phyloP scores from a whole-genome alignment of 495 filamentous ascomycete genomes.

The Lentithecium fluviatile region DNA sequence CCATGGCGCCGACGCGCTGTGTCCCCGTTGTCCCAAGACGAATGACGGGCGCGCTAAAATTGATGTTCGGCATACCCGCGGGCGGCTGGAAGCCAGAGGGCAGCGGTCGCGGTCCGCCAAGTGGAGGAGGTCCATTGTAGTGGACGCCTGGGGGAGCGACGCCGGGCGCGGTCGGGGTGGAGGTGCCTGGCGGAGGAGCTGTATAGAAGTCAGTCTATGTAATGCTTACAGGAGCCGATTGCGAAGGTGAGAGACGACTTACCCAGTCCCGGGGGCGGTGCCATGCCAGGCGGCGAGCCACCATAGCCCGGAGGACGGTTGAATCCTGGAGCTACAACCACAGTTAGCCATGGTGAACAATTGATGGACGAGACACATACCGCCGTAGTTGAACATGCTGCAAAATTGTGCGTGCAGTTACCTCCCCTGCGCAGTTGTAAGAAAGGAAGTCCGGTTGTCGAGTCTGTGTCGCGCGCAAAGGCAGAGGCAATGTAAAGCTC shows the following conservation, averaged over 20 bases:
- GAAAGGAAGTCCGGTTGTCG: background rate
- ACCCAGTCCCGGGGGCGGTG: conserved; percentile 85
- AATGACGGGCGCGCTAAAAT: conserved; percentile 96
- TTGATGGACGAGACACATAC: conserved; percentile 48
- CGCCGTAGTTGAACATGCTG: conserved; percentile 74
- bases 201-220: conserved; percentile 13
- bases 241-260: conserved; percentile 42
- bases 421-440: background rate
- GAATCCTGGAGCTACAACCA: background rate
- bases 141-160: conserved; percentile 77
- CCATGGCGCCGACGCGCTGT: conserved; percentile 59
- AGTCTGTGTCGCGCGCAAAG: background rate
- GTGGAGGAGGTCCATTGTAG: conserved; percentile 64
- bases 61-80: conserved; percentile 93
- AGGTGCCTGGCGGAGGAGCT: conserved; percentile 70
- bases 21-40: conserved; percentile 74
- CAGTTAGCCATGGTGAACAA: too few relatives aligned
- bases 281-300: conserved; percentile 64
- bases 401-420: background rate
- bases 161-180: conserved; percentile 59
- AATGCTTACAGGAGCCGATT: conserved; percentile 23
- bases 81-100: conserved; percentile 86
- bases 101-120: conserved; percentile 74
- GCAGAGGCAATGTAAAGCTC: background rate
- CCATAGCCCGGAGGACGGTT: conserved; percentile 56